These are phyloP conservation scores for Geranium brycei DNA, from an alignment of 345 rosid species.

Conservation along the genomic window DNA sequence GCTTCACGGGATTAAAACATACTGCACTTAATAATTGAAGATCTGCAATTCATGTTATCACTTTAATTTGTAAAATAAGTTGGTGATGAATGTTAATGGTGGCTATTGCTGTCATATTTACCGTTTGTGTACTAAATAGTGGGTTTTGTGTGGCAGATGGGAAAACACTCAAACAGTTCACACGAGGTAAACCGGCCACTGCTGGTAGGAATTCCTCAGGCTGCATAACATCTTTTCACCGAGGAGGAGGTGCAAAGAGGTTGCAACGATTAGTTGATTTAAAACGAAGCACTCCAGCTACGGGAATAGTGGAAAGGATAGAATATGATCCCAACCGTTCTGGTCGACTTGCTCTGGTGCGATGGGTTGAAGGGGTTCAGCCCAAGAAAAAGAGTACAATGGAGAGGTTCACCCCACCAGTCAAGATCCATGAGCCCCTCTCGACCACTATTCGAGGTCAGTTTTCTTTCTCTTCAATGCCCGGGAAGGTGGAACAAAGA, in stretches of 20 bases:
- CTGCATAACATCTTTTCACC: not conserved
- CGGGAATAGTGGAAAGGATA: not conserved
- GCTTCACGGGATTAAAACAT: not conserved
- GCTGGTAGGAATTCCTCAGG: not conserved
- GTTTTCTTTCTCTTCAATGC: not conserved
- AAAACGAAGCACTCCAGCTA: not conserved
- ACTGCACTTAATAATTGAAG: too few relatives aligned
- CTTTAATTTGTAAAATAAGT: too few relatives aligned
- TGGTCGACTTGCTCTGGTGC: constrained; percentile 7
- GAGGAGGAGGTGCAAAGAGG: not conserved
- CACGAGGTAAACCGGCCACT: not conserved
- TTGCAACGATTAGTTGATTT: not conserved
- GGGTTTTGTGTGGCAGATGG: not conserved
- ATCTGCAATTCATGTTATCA: too few relatives aligned
- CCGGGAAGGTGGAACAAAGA: not conserved
- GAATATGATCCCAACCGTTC: constrained; percentile 9
- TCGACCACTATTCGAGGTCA: not conserved
- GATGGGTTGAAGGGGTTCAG: constrained; percentile 8
- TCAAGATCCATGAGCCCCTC: not conserved
- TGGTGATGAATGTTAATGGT: too few relatives aligned
- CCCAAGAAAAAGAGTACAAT: not conserved
- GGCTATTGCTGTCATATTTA: too few relatives aligned
- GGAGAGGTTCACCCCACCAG: not conserved
- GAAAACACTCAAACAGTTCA: not conserved
- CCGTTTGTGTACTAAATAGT: not conserved